Base-by-base conservation (phyloP, 768 basidiomycete species). In the Tricholoma hemisulphureum region DNA sequence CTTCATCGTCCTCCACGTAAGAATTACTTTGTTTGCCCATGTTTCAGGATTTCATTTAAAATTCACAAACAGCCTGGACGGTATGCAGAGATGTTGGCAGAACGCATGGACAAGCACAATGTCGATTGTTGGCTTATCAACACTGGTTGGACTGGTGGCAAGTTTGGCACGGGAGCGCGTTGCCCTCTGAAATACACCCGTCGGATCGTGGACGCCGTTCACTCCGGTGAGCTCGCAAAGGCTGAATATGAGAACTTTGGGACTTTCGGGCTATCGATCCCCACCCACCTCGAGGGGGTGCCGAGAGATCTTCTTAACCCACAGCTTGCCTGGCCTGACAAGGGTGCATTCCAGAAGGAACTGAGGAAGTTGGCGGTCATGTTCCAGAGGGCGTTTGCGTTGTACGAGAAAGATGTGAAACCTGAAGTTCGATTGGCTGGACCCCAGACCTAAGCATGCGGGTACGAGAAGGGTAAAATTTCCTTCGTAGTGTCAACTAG, bases 51-150 rank as follows among this genome's bases (percentile, higher is more conserved):
- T 4, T 5, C 0, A 28, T n/a, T 20, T 9, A 45, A 20, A 53
- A 45, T 37, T 56, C 26, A 46, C 63, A 88, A 28, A 45, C 63
- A 88, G 87, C 95, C 95, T 46, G 84, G 91, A 34, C 89, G 95
- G 60, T 99, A 99, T 74, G 96, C 96, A 41, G 83, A 88, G 73
- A 99, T 99, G 97, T 82, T 99, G 64, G 94, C 96, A 1, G 88
- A 93, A 64, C 86, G 91, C 66, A 98, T 99, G 96, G 75, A 87
- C 58, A 84, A 86, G 73, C 81, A 91, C 78, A 83, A 91, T 53
- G 94, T 95, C 65, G 75, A 94, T 74, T 97, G 95, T 80, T 99
- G 94, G 94, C 81, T 98, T 69, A 91, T 99, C 85, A 98, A 99
- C 88, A 99, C 96, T 3, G 96, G 92, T 60, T 95, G 93, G 93